These are phyloP conservation scores for Diplodia seriata DNA, from an alignment of 2,329 filamentous ascomycete species.

Conservation along the genomic window DNA sequence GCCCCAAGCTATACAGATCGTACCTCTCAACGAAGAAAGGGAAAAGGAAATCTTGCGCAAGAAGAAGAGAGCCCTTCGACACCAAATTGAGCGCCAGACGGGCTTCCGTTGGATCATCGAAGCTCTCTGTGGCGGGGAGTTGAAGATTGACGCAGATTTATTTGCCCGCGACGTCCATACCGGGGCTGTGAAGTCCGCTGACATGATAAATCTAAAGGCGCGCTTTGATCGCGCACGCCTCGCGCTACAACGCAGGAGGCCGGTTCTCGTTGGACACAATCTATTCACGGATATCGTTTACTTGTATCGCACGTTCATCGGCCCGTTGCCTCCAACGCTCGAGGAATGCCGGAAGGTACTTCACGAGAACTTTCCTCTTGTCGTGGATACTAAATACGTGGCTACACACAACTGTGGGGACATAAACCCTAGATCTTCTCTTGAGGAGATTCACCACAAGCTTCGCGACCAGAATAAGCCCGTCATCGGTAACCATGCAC, in stretches of 20 bases:
- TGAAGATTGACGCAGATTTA: slow-evolving; percentile 49
- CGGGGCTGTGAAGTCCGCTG: slow-evolving; percentile 46
- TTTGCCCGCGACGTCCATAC: slow-evolving; percentile 45
- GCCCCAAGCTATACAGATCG: slow-evolving; percentile 53
- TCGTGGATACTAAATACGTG: slow-evolving; percentile 70
- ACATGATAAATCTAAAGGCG: slow-evolving; percentile 45
- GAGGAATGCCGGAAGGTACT: slow-evolving; percentile 61
- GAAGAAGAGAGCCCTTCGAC: background rate
- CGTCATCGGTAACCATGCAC: slow-evolving; percentile 44
- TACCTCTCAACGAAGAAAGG: slow-evolving; percentile 51
- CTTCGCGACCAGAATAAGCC: slow-evolving; percentile 53
- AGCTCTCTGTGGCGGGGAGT: slow-evolving; percentile 50
- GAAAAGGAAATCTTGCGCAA: slow-evolving; percentile 51
- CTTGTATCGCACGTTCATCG: slow-evolving; percentile 68
- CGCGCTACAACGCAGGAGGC: slow-evolving; percentile 54
- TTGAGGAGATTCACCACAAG: slow-evolving; percentile 57
- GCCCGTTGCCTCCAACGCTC: slow-evolving; percentile 60
- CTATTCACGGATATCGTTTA: slow-evolving; percentile 70
- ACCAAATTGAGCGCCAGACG: slow-evolving; percentile 46
- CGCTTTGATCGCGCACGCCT: slow-evolving; percentile 51
- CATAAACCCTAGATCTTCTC: slow-evolving; percentile 57
- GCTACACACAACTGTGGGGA: slow-evolving; percentile 63
- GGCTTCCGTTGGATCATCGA: slow-evolving; percentile 60
- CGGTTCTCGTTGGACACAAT: slow-evolving; percentile 69
- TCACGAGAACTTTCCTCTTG: slow-evolving; percentile 61